These are phyloP conservation scores for Atractiella rhizophila DNA, from an alignment of 768 basidiomycete species.

Conservation along the genomic window DNA sequence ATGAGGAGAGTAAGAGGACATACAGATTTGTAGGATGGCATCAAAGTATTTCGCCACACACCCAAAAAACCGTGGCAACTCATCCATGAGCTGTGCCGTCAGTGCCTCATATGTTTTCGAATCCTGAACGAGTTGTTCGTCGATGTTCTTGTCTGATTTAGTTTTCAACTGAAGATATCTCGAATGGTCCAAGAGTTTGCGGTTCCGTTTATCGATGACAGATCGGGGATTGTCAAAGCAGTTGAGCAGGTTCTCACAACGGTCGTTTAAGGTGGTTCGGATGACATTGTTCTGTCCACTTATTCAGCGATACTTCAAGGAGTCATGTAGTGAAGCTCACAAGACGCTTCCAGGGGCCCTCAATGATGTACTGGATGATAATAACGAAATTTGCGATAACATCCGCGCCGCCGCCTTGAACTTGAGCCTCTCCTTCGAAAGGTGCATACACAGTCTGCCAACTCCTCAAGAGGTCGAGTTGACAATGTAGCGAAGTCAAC, in stretches of 20 bases:
- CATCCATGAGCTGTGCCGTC: slow-evolving; percentile 13
- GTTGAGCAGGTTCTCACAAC: slow-evolving; percentile 13
- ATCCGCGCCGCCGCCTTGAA: slow-evolving; percentile 3
- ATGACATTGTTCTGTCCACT: slow-evolving; percentile 9
- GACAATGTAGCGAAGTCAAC: neutral
- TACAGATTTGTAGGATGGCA: too few relatives aligned
- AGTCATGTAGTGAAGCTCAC: slow-evolving; percentile 1
- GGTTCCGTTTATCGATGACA: slow-evolving; percentile 15
- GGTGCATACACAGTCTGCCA: slow-evolving; percentile 16
- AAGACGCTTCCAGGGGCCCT: slow-evolving; percentile 13
- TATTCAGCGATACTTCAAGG: neutral
- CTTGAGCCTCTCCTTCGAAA: slow-evolving; percentile 1
- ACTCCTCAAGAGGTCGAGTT: slow-evolving; percentile 3
- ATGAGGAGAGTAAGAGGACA: too few relatives aligned
- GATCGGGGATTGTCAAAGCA: slow-evolving; percentile 13
- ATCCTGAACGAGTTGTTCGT: slow-evolving; percentile 4
- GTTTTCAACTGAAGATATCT: neutral
- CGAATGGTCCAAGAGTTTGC: slow-evolving; percentile 11
- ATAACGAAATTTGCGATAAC: slow-evolving; percentile 11
- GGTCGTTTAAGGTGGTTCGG: slow-evolving; percentile 7
- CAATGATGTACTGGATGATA: slow-evolving; percentile 10
- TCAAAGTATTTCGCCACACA: slow-evolving; percentile 13
- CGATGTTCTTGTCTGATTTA: slow-evolving; percentile 4
- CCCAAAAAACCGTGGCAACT: slow-evolving; percentile 16
- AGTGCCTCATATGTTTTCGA: slow-evolving; percentile 13